phyloP scores from a whole-genome alignment of 208 protist genomes.

The Leishmania guyanensis region DNA sequence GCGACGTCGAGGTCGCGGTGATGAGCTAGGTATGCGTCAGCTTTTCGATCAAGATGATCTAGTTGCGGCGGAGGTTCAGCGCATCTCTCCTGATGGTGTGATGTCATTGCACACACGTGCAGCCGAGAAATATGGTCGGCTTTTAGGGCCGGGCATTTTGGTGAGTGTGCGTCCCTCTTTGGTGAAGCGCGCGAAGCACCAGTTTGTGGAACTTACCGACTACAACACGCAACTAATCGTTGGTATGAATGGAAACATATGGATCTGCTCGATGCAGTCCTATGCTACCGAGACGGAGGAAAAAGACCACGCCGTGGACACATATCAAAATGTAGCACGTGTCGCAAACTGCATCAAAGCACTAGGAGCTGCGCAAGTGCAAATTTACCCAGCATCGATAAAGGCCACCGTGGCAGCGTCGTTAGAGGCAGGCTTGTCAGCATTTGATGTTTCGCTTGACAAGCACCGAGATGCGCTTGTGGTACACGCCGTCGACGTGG shows the following conservation, averaged over 20 bases:
- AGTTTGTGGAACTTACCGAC: constrained; percentile 64
- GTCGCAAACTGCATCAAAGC: constrained; percentile 81
- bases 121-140: constrained; percentile 83
- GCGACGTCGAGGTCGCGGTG: constrained; percentile 86
- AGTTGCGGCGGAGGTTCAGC: constrained; percentile 96
- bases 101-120: constrained; percentile 94
- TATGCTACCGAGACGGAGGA: constrained; percentile 4
- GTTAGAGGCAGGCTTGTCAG: constrained; percentile 46
- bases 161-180: constrained; percentile 69
- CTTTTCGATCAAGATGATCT: constrained; percentile 97
- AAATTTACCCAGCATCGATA: constrained; percentile 66
- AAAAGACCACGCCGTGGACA: constrained; percentile 27
- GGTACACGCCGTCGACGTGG: constrained; percentile 20
- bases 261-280: constrained; percentile 63
- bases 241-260: constrained; percentile 91
- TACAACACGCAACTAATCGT: constrained; percentile 50
- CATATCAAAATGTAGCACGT: constrained; percentile 51
- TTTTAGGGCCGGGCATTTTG: constrained; percentile 58
- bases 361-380: constrained; percentile 42
- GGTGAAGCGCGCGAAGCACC: constrained; percentile 78
- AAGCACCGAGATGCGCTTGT: constrained; percentile 31
- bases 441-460: constrained; percentile 58
- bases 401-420: constrained; percentile 54
- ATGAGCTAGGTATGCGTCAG: constrained; percentile 95
- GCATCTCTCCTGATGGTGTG: constrained; percentile 88